Conservation (phyloP, 2,329 filamentous ascomycete species). For the Davidsoniella virescens region DNA sequence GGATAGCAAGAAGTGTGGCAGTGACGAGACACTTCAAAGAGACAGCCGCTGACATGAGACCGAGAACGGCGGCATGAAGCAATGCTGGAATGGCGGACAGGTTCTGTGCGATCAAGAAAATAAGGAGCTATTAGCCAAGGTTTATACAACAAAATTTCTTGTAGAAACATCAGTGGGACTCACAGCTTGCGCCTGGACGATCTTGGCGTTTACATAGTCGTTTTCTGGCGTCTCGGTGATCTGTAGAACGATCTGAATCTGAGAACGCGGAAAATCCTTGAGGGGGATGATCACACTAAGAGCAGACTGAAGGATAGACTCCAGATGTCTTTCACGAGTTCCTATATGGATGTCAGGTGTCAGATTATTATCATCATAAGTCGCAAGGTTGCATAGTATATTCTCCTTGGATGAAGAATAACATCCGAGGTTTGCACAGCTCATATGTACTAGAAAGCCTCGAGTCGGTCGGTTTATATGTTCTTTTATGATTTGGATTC, state of each 20-base stretch:
- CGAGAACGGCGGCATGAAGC: slow-evolving; percentile 61
- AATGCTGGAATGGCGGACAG: slow-evolving; percentile 67
- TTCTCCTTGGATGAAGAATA: not conserved
- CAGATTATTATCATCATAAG: not conserved
- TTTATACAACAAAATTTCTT: not conserved
- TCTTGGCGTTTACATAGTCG: slow-evolving; percentile 43
- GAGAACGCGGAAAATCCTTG: slow-evolving; percentile 56
- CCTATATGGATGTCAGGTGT: slow-evolving; percentile 26
- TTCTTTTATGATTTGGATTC: too few species aligned
- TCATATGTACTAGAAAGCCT: too few species aligned
- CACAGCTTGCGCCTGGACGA: slow-evolving; percentile 45
- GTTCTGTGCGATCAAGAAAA: slow-evolving; percentile 34
- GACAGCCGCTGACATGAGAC: slow-evolving; percentile 66
- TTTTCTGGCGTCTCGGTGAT: slow-evolving; percentile 53
- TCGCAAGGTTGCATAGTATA: not conserved
- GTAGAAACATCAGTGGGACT: slow-evolving; percentile 16
- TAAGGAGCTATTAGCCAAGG: slow-evolving; percentile 1
- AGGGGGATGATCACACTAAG: slow-evolving; percentile 60
- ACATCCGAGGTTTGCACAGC: not conserved
- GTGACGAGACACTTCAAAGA: slow-evolving; percentile 61
- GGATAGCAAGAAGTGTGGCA: slow-evolving; percentile 46
- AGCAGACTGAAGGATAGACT: slow-evolving; percentile 56
- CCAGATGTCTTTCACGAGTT: slow-evolving; percentile 66
- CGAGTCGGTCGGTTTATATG: too few species aligned
- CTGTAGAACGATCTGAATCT: slow-evolving; percentile 73